Evolutionary conservation across 164 flowering plant genomes (phyloP), one percentile per base, ranked within the genome.

Genomic region (Nymphaea colorata): DNA sequence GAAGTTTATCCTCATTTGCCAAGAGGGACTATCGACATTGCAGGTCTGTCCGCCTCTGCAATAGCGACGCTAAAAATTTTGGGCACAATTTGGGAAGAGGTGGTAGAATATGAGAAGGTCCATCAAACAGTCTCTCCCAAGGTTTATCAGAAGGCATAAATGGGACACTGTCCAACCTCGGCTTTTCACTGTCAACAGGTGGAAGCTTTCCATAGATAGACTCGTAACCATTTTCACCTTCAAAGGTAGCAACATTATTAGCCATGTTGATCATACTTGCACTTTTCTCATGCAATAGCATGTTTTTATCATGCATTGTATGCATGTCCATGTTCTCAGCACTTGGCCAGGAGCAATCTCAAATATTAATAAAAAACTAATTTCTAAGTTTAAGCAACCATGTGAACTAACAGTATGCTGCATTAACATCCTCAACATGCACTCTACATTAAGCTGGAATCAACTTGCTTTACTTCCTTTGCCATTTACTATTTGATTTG

Each of bases 111-210:
- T 87, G 94, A 6, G 97, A 86, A 59, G 96, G 80, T 36, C 93
- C 96, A 78, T 83, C 79, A 70, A 93, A 93, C 65, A 93, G 73
- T 16, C 84, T 86, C 75, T 91, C 93, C 97, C 94, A 93, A 17
- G 89, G 85, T 66, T 76, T 85, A 63, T 81, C 88, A 8, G 88
- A 80, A 60, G 88, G 86, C 36, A 66, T 73, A 45, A 73, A 73
- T n/a, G 83, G 80, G 57, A 68, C 66, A 47, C n/a, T 44, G 41
- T 68, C 42, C 4, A 61, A 64, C 69, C 77, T 67, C 6, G 69
- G 72, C 66, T 63, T 76, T 75, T 77, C 74, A 25, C 57, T 16
- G 36, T 72, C 66, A 66, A 79, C 79, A 65, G 77, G 75, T 5
- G 87, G 87, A 25, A 91, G 84, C 68, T 87, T 83, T 3, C 97